Base-by-base conservation (phyloP, 1,284 basidiomycete species). In the Ceratobasidium theobromae region DNA sequence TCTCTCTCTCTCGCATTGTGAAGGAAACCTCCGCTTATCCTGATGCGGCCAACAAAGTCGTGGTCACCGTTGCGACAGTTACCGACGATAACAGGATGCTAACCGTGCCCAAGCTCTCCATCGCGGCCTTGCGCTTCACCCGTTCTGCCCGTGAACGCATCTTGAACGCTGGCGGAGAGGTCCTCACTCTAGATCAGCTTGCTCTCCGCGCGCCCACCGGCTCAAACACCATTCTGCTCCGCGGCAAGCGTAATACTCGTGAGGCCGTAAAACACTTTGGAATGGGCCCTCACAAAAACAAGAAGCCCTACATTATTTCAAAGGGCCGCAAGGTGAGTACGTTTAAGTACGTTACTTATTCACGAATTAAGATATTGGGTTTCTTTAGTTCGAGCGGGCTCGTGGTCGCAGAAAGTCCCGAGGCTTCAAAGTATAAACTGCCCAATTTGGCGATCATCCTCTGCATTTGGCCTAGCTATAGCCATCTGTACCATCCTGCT, bases 191-290 rank as follows among this genome's bases (percentile, higher is more conserved):
- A 73, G 96, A 99, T 79, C 95, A 98, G 80, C 91, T 99, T 72
- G 96, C 96, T 66, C 79, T 94, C 71, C 88, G 95, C 70, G 86
- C 94, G 68, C 96, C 96, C 41, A 98, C 93, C 65, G 96, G 97
- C 71, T 84, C 91, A 72, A 98, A 98, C 87, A 98, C 95, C 60
- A 84, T 99, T 71, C 81, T 99, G 72, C 80, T 97, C 73, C 84
- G 95, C 70, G 97, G 96, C 72, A 89, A 91, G 81, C 91, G 91
- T 86, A 97, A 88, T 79, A 84, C 90, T 68, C 87, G 97, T 71
- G 95, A 98, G 80, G 91, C 95, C 53, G 87, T 92, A 81, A 93
- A 91, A 80, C 96, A 98, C 87, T 98, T 98, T 78, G 96, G 94
- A 76, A 91, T 92, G 88, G 91, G 87, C 80, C 90, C 89, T 49